Conservation (phyloP, 306 rosid genomes). For the Urtica urens region DNA sequence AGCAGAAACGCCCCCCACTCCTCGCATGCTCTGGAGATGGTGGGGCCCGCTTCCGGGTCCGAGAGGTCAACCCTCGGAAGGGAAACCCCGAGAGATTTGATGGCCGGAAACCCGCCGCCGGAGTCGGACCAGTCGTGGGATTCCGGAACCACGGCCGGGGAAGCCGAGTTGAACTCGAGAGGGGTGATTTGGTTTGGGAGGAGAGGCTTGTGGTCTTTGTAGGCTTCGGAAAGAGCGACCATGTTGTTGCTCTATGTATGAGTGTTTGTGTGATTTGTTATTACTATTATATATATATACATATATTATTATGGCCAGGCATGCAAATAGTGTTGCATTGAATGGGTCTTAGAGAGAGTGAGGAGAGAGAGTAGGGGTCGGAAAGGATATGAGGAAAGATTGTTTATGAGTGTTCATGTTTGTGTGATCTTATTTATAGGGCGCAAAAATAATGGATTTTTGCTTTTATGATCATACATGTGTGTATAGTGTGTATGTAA, state of each 20-base stretch:
- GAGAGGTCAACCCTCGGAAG: conserved; percentile 44
- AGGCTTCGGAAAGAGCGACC: conserved; percentile 38
- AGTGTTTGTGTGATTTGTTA: not conserved
- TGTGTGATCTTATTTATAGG: not conserved
- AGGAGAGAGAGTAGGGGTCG: not conserved
- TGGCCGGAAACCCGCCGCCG: conserved; percentile 2
- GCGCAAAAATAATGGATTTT: not conserved
- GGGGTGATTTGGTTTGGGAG: conserved; percentile 41
- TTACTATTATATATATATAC: too few relatives aligned
- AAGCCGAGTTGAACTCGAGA: conserved; percentile 37
- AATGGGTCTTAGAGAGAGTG: not conserved
- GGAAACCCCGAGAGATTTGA: conserved; percentile 10
- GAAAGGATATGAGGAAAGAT: not conserved
- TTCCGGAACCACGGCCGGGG: conserved; percentile 40
- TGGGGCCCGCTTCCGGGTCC: conserved; percentile 40
- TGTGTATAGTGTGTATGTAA: too few relatives aligned
- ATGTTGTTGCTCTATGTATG: conserved; percentile 10
- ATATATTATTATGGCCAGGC: not conserved
- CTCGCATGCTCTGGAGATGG: conserved; percentile 47
- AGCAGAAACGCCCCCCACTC: conserved; percentile 60
- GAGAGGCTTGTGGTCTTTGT: conserved; percentile 27
- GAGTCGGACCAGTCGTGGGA: conserved; percentile 50
- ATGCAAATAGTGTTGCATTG: not conserved
- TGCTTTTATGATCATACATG: not conserved
- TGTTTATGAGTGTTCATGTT: too few relatives aligned